A percentile compares a stretch with the other conserved stretches of the same genome.
These are phyloP conservation scores for Penicillium sp. DNA, from an alignment of 2,329 filamentous ascomycete species.

Conservation along the genomic window DNA sequence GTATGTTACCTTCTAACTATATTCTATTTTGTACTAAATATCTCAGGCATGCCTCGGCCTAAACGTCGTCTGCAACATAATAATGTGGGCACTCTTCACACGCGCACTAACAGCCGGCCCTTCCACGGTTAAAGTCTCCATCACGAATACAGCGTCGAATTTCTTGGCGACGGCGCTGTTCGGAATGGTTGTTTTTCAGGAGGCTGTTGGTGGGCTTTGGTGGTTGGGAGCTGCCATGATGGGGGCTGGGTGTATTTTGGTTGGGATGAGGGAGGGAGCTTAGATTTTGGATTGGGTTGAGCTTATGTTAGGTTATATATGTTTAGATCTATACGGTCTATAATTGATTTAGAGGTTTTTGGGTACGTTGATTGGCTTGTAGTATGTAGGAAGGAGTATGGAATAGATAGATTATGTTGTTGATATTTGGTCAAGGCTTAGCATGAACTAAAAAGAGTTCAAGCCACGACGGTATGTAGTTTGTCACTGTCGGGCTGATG, in stretches of 20 bases:
- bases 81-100: conserved; percentile 66
- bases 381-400: neutral
- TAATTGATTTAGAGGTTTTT: neutral
- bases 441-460: too few relatives aligned
- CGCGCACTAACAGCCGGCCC: conserved; percentile 58
- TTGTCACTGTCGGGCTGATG: too few relatives aligned
- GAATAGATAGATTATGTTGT: too few relatives aligned
- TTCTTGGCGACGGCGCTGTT: conserved; percentile 62
- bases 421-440: too few relatives aligned
- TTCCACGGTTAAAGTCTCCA: conserved; percentile 61
- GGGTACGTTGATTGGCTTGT: conserved; percentile 2
- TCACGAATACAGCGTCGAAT: conserved; percentile 64
- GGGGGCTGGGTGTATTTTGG: conserved; percentile 61
- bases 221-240: conserved; percentile 61
- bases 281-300: conserved; percentile 3
- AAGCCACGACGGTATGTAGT: too few relatives aligned
- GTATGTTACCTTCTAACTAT: conserved; percentile 38
- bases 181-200: conserved; percentile 57
- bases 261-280: conserved; percentile 56
- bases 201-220: conserved; percentile 57
- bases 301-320: neutral
- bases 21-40: conserved; percentile 18
- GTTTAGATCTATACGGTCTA: neutral
- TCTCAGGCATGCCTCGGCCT: conserved; percentile 57
- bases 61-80: conserved; percentile 61